These are phyloP conservation scores for Peronospora farinosa DNA, from an alignment of 352 stramenopile species.

Conservation along the genomic window DNA sequence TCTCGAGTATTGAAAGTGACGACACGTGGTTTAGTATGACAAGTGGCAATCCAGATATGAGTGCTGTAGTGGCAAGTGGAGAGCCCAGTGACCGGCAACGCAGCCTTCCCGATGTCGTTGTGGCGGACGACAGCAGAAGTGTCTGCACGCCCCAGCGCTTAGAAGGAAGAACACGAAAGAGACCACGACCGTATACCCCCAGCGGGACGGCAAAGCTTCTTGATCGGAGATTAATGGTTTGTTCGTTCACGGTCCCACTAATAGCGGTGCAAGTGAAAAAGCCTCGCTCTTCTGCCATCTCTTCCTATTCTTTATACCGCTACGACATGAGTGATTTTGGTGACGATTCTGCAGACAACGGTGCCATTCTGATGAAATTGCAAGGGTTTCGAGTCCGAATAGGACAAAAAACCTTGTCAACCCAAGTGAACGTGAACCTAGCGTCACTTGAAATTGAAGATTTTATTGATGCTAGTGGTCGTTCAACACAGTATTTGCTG, in stretches of 20 bases:
- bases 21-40: constrained; percentile 88
- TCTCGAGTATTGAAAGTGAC: constrained; percentile 76
- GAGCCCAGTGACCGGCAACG: constrained; percentile 14
- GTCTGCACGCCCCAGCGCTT: constrained; percentile 11
- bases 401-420: constrained; percentile 76
- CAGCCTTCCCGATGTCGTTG: constrained; percentile 12
- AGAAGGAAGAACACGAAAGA: constrained; percentile 25
- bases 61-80: constrained; percentile 11
- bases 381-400: constrained; percentile 77
- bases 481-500: constrained; percentile 67
- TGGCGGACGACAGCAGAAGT: constrained; percentile 3
- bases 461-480: constrained; percentile 48
- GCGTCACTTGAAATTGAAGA: constrained; percentile 77
- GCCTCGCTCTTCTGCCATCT: constrained; percentile 35
- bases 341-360: constrained; percentile 54
- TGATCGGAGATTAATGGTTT: constrained; percentile 67
- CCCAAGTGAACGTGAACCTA: constrained; percentile 60
- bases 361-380: constrained; percentile 66
- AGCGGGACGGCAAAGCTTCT: constrained; percentile 42
- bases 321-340: constrained; percentile 58
- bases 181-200: constrained; percentile 18
- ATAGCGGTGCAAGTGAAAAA: constrained; percentile 82
- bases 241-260: constrained; percentile 74
- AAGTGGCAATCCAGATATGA: constrained; percentile 52
- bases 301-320: constrained; percentile 46